Base-by-base conservation (phyloP, 805 yeast species). In the Ogataea chonburiensis region DNA sequence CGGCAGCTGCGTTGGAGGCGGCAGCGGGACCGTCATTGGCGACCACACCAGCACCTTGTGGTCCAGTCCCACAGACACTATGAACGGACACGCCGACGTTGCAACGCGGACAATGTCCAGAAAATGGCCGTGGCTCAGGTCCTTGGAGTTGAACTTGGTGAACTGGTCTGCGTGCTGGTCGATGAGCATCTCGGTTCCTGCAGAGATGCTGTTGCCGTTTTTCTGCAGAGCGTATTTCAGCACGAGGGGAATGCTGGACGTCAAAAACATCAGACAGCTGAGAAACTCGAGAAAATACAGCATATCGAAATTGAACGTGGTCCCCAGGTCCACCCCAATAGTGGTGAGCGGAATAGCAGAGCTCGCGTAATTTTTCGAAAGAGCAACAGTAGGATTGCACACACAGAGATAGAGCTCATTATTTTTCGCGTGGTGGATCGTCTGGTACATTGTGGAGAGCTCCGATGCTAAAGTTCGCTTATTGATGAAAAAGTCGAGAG, bases 1-100 rank as follows among this genome's bases (percentile, higher is more conserved):
- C 14, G 73, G 73, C 17, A 70, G 50, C 29, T 62, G 67, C 1
- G 71, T 64, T 6, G 77, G 79, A 16, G 50, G 42, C 34, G 70
- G 80, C 32, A 61, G 56, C 25, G 68, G 84, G 14, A 53, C 58
- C 1, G 67, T 58, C 37, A 79, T 53, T 3, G 88, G 88, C 0
- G 85, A 80, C 94, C 94, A 86, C 8, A 85, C 75, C 20, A 77
- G 56, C 4, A 86, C 69, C 41, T 70, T 74, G 47, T 82, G 88
- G 49, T 86, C 94, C 52, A 86, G 63, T 4, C 89, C 91, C 17
- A 82, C 71, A 1, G 84, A 71, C 0, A 85, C 77, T 16, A 84
- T 68, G 49, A 83, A 80, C 3, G 86, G 78, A 34, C 77, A 69
- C 10, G 73, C 63, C 10, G 85, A 79, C 0, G 86, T 72, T n/a